Conservation (phyloP, 2,329 filamentous ascomycete genomes). For the Curvularia verruculosa region DNA sequence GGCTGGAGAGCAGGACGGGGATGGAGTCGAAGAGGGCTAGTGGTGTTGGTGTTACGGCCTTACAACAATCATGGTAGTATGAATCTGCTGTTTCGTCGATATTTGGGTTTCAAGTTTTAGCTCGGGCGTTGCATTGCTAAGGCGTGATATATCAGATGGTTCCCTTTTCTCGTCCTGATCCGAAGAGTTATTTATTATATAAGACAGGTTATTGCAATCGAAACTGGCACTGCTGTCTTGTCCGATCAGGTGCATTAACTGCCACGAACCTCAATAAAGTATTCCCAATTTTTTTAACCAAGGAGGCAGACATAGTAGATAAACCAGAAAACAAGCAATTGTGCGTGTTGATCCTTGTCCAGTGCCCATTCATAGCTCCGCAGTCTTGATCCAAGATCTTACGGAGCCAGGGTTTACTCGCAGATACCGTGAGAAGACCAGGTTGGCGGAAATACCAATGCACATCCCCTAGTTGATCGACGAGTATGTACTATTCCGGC, state of each 20-base stretch:
- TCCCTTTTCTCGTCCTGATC: neutral
- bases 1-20: neutral
- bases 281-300: no score
- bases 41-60: neutral
- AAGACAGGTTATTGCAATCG: neutral
- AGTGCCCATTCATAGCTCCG: no score
- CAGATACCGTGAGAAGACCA: neutral
- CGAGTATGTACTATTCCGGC: slow-evolving; percentile 1
- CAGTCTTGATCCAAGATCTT: no score
- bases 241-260: neutral
- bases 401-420: no score
- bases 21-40: neutral
- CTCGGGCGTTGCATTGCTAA: neutral
- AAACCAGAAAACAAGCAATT: no score
- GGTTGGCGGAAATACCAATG: neutral
- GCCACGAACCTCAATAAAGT: no score
- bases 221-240: neutral
- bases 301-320: no score
- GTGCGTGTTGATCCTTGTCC: no score
- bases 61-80: neutral
- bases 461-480: neutral
- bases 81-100: neutral
- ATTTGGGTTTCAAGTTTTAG: neutral
- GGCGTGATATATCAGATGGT: no score
- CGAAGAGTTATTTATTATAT: neutral